Evolutionary conservation across 2,329 filamentous ascomycete genomes (phyloP).

Genomic region (Alternaria tenuissima): DNA sequence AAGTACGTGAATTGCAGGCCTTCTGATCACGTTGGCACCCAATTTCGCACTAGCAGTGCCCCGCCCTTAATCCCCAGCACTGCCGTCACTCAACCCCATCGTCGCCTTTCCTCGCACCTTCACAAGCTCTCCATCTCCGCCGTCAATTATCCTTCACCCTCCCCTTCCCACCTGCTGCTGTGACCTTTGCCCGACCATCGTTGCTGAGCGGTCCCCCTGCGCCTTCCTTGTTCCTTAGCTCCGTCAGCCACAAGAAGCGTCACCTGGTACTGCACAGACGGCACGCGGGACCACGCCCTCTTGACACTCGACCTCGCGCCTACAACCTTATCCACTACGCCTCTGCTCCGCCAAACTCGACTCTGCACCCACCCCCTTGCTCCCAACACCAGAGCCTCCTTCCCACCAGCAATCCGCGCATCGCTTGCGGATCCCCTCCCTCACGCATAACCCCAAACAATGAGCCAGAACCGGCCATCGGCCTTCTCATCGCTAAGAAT

Average conservation of each 20-base stretch:
- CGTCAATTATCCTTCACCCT: slow-evolving; percentile 34
- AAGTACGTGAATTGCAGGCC: slow-evolving; percentile 20
- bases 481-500: slow-evolving; percentile 90
- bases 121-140: slow-evolving; percentile 24
- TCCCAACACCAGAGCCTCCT: slow-evolving; percentile 55
- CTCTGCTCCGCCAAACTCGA: slow-evolving; percentile 51
- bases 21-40: slow-evolving; percentile 22
- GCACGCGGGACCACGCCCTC: slow-evolving; percentile 33
- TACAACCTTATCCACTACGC: slow-evolving; percentile 61
- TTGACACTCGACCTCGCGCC: slow-evolving; percentile 30
- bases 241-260: slow-evolving; percentile 28
- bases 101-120: slow-evolving; percentile 32
- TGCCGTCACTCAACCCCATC: slow-evolving; percentile 35
- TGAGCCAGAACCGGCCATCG: slow-evolving; percentile 92
- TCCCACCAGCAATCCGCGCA: slow-evolving; percentile 52
- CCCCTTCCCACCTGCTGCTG: slow-evolving; percentile 6
- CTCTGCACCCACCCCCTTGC: slow-evolving; percentile 55
- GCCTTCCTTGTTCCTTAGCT: slow-evolving; percentile 29
- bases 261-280: slow-evolving; percentile 33
- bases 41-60: slow-evolving; percentile 28
- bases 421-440: slow-evolving; percentile 37
- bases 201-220: slow-evolving; percentile 28
- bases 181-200: slow-evolving; percentile 16
- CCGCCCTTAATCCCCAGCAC: slow-evolving; percentile 35
- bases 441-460: slow-evolving; percentile 55